Percentiles rank a stretch among this genome's conserved stretches.
These are phyloP conservation scores for Pelargonium fulgidum DNA, from an alignment of 441 rosid species.

Conservation along the genomic window DNA sequence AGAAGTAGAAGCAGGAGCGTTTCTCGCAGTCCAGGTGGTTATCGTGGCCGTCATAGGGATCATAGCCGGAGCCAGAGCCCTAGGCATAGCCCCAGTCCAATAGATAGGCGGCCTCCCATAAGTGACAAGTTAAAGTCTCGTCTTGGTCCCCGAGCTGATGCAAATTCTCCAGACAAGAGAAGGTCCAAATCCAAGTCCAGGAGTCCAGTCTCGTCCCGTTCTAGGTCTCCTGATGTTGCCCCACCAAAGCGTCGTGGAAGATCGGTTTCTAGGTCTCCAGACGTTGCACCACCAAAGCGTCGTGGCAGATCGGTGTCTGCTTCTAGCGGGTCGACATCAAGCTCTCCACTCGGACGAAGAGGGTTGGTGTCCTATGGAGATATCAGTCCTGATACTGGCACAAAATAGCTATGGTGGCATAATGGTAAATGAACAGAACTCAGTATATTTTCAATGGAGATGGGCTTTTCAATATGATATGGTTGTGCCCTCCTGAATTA, in stretches of 20 bases:
- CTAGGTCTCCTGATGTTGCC: constrained; percentile 38
- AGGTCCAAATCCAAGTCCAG: constrained; percentile 38
- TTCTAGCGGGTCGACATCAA: constrained; percentile 40
- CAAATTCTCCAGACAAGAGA: constrained; percentile 32
- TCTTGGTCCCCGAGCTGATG: constrained; percentile 49
- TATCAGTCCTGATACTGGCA: constrained; percentile 35
- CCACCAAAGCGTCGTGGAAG: constrained; percentile 27
- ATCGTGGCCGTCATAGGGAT: constrained; percentile 43
- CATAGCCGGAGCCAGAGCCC: constrained; percentile 60
- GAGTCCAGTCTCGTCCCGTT: constrained; percentile 32
- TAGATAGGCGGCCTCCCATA: constrained; percentile 47
- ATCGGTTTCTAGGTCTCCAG: constrained; percentile 34
- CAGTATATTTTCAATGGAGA: too few relatives aligned
- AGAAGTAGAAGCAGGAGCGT: constrained; percentile 48
- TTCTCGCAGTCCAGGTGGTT: constrained; percentile 53
- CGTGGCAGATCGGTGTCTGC: constrained; percentile 14
- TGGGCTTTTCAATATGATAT: too few relatives aligned
- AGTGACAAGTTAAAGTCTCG: constrained; percentile 72
- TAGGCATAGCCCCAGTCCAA: constrained; percentile 49
- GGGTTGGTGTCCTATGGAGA: constrained; percentile 84
- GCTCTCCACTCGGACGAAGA: constrained; percentile 54
- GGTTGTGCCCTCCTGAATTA: not conserved
- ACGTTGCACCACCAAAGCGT: constrained; percentile 27
- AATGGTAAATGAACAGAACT: not conserved
- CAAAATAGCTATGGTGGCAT: constrained; percentile 14